These are phyloP conservation scores for Ogataea saltuana DNA, from an alignment of 805 yeast species.

Conservation along the genomic window DNA sequence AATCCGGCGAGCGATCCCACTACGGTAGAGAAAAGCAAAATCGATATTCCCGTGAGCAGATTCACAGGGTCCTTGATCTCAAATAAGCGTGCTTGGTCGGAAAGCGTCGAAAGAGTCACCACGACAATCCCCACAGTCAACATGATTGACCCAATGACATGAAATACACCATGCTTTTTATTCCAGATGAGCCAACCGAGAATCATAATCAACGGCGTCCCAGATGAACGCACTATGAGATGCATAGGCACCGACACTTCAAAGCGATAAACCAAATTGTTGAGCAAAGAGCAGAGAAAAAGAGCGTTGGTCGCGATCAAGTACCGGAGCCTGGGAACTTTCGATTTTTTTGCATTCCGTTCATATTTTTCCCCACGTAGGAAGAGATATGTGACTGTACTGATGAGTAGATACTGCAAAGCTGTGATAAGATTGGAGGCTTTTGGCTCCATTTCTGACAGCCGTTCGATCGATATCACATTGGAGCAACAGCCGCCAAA, in stretches of 20 bases:
- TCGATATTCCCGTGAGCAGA: constrained; percentile 37
- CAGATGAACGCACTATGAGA: constrained; percentile 63
- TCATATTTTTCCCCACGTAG: constrained; percentile 21
- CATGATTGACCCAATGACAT: constrained; percentile 50
- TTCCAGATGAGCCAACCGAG: constrained; percentile 50
- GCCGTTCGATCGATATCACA: constrained; percentile 60
- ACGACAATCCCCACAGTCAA: constrained; percentile 58
- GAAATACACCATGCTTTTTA: constrained; percentile 45
- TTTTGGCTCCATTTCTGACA: constrained; percentile 41
- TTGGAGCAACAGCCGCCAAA: constrained; percentile 78
- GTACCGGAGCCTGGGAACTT: constrained; percentile 47
- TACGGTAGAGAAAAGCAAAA: constrained; percentile 49
- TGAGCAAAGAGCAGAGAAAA: constrained; percentile 51
- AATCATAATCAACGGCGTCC: constrained; percentile 60
- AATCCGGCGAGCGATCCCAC: constrained; percentile 59
- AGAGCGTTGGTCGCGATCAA: constrained; percentile 49
- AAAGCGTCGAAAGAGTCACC: constrained; percentile 32
- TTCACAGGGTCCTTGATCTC: constrained; percentile 5
- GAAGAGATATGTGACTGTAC: constrained; percentile 43
- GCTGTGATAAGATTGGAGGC: constrained; percentile 58
- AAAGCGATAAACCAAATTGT: constrained; percentile 58
- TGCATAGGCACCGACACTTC: constrained; percentile 66
- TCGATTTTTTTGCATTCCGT: constrained; percentile 22
- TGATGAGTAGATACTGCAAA: constrained; percentile 53
- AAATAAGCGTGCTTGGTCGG: not conserved